Conservation (phyloP, 2,329 filamentous ascomycete genomes). For the Didymellaceae sp. region DNA sequence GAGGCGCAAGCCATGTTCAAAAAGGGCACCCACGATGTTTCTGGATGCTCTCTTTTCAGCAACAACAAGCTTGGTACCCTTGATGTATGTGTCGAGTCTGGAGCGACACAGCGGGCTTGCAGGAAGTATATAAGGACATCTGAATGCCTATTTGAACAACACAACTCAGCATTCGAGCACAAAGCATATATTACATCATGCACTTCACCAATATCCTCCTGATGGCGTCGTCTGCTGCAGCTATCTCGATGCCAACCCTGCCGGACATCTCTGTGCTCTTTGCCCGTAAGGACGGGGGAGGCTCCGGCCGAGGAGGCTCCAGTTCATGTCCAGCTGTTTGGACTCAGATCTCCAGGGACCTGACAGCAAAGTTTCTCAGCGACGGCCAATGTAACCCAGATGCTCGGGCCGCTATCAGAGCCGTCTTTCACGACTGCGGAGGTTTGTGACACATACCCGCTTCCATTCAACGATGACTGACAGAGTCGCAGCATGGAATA, state of each 20-base stretch:
- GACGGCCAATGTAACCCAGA: slow-evolving; percentile 22
- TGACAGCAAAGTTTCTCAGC: slow-evolving; percentile 28
- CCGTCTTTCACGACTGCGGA: slow-evolving; percentile 29
- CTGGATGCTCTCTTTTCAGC: background rate
- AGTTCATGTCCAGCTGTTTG: slow-evolving; percentile 20
- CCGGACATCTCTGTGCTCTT: slow-evolving; percentile 17
- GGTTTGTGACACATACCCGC: slow-evolving; percentile 14
- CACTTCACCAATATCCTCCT: slow-evolving; percentile 21
- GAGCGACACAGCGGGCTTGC: background rate
- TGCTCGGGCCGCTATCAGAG: slow-evolving; percentile 25
- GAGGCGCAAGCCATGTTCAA: background rate
- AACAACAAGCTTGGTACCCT: background rate
- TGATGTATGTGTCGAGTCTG: background rate
- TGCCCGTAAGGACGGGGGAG: slow-evolving; percentile 6
- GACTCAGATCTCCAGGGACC: slow-evolving; percentile 7
- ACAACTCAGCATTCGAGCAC: background rate
- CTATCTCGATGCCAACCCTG: slow-evolving; percentile 24
- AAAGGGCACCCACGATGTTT: background rate
- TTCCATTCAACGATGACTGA: background rate
- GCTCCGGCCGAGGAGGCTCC: background rate
- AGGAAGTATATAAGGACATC: slow-evolving; percentile 1
- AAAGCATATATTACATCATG: slow-evolving; percentile 17
- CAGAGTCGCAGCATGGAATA: slow-evolving; percentile 22
- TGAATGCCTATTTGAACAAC: background rate
- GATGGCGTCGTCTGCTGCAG: slow-evolving; percentile 24